phyloP scores from a whole-genome alignment of 495 filamentous ascomycete genomes.

The Tuber indicum region DNA sequence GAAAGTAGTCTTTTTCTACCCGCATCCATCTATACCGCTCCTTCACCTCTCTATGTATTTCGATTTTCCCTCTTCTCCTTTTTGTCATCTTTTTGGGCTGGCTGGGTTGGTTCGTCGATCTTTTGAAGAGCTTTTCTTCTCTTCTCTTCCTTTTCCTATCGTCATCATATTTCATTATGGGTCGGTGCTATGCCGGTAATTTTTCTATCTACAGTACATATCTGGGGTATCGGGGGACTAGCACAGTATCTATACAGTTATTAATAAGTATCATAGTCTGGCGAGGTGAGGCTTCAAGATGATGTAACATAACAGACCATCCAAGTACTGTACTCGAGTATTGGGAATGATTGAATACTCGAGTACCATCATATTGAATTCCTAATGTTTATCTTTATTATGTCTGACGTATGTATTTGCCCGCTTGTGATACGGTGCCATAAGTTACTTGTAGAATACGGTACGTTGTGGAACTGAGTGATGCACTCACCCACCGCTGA shows the following conservation, averaged over 20 bases:
- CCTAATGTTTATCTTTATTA: background rate
- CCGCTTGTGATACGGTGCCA: background rate
- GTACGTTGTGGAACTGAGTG: background rate
- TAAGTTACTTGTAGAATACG: background rate
- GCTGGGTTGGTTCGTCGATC: slow-evolving; percentile 4
- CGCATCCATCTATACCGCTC: background rate
- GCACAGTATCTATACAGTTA: background rate
- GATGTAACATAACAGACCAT: background rate
- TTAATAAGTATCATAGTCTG: background rate
- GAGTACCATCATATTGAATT: background rate
- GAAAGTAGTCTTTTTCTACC: background rate
- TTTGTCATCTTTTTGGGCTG: slow-evolving; percentile 1
- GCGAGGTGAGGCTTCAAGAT: background rate
- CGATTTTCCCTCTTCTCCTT: background rate
- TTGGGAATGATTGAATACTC: background rate
- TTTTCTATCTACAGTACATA: background rate
- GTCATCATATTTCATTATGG: background rate
- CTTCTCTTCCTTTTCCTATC: background rate
- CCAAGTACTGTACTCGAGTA: background rate
- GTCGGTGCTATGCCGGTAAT: background rate
- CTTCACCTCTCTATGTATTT: background rate
- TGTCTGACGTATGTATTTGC: background rate
- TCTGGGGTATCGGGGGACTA: background rate
- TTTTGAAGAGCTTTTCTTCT: background rate
- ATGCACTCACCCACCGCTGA: background rate